These are phyloP conservation scores for Xylaria bambusicola DNA, from an alignment of 495 filamentous ascomycete genomes.

Conservation along the genomic window DNA sequence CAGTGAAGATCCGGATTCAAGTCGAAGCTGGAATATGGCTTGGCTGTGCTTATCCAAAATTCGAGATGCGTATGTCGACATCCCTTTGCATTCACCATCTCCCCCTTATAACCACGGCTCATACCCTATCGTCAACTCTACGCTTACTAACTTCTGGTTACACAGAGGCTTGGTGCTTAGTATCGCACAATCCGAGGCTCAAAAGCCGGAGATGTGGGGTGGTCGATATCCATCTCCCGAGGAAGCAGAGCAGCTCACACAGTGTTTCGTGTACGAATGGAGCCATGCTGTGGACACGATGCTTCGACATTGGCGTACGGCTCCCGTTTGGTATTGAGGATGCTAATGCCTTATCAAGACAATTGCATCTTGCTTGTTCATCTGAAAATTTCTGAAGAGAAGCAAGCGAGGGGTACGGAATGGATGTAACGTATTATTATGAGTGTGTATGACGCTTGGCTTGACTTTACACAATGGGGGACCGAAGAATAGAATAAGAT, in stretches of 20 bases:
- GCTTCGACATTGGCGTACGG: conserved; percentile 67
- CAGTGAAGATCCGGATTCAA: conserved; percentile 62
- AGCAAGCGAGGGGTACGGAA: no score
- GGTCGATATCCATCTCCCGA: conserved; percentile 55
- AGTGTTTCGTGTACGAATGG: conserved; percentile 69
- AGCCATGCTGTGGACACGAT: conserved; percentile 63
- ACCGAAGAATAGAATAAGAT: no score
- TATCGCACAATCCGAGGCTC: conserved; percentile 61
- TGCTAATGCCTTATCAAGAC: no score
- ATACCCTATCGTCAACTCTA: background rate
- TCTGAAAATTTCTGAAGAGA: background rate
- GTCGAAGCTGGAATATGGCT: conserved; percentile 74
- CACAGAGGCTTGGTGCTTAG: conserved; percentile 58
- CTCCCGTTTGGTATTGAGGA: conserved; percentile 53
- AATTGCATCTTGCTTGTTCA: background rate
- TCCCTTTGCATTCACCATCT: background rate
- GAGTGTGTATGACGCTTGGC: no score
- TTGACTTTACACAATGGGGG: no score
- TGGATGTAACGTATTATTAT: no score
- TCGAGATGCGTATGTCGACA: conserved; percentile 59
- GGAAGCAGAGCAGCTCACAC: conserved; percentile 59
- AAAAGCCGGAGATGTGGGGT: conserved; percentile 74
- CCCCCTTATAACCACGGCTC: background rate
- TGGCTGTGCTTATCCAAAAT: conserved; percentile 75
- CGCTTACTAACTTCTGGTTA: background rate